A percentile compares a stretch with the other conserved stretches of the same genome.
Conservation (phyloP, 2,329 filamentous ascomycete species). For the Botrytis byssoidea region DNA sequence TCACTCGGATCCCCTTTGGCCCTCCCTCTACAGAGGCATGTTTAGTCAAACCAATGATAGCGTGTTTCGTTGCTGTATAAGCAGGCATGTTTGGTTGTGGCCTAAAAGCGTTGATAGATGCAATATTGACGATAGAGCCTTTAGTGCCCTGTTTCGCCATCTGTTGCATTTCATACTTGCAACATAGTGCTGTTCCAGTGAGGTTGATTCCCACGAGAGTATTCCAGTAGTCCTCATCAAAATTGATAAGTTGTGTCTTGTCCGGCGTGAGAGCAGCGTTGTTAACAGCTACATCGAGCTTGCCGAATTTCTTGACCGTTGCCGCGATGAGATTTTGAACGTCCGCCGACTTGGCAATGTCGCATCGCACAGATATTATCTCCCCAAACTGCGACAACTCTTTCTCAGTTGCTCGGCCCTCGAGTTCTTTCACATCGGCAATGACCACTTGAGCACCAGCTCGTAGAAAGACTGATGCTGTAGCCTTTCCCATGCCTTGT, state of each 20-base stretch:
- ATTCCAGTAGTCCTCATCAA: conserved; percentile 17
- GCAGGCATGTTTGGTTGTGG: conserved; percentile 28
- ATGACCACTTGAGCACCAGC: conserved; percentile 18
- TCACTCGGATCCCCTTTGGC: conserved; percentile 40
- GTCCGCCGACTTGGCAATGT: conserved; percentile 17
- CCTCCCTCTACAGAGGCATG: conserved; percentile 40
- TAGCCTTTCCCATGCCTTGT: conserved; percentile 41
- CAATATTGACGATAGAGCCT: conserved; percentile 20
- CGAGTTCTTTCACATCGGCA: conserved; percentile 8
- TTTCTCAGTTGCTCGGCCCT: conserved; percentile 4
- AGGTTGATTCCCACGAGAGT: conserved; percentile 16
- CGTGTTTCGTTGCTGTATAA: conserved; percentile 42
- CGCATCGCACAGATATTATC: conserved; percentile 10
- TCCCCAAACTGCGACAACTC: conserved; percentile 15
- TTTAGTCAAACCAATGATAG: conserved; percentile 46
- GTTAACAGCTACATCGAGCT: conserved; percentile 55
- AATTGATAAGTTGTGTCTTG: conserved; percentile 8
- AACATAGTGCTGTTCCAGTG: conserved; percentile 19
- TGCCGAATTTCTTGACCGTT: conserved; percentile 48
- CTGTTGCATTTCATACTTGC: conserved; percentile 19
- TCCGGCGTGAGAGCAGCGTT: conserved; percentile 43
- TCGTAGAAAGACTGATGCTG: conserved; percentile 10
- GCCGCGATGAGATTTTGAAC: conserved; percentile 15
- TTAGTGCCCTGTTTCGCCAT: conserved; percentile 18
- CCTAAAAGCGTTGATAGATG: conserved; percentile 15